Conservation (phyloP, 2,329 filamentous ascomycete genomes). For the Fusarium burgessii region DNA sequence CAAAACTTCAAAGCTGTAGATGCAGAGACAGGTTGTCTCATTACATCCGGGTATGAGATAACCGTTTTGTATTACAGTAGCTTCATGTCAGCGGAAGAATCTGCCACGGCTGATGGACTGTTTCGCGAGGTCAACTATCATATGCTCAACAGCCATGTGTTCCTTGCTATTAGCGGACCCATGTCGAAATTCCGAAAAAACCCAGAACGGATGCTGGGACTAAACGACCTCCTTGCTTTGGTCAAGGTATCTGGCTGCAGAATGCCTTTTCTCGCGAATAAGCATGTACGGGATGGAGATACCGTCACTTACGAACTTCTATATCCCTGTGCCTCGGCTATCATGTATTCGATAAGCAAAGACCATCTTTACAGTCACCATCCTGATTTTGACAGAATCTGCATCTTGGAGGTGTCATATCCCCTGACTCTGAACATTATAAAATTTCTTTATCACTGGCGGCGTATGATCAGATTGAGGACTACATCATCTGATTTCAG, state of each 20-base stretch:
- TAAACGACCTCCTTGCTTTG: background rate
- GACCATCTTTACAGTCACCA: slow-evolving; percentile 6
- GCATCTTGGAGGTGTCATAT: background rate
- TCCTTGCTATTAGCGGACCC: slow-evolving; percentile 7
- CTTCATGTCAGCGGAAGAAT: background rate
- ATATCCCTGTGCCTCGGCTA: slow-evolving; percentile 2
- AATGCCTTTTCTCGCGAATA: slow-evolving; percentile 10
- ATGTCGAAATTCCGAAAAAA: background rate
- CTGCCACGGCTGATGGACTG: background rate
- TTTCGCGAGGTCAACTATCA: background rate
- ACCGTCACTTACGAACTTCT: slow-evolving; percentile 4
- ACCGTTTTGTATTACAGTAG: background rate
- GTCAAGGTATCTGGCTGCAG: slow-evolving; percentile 2
- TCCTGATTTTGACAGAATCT: background rate
- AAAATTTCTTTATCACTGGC: slow-evolving; percentile 22
- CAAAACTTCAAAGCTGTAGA: slow-evolving; percentile 1
- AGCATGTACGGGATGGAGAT: background rate
- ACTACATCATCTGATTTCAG: background rate
- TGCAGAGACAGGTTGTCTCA: slow-evolving; percentile 7
- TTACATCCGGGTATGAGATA: slow-evolving; percentile 18
- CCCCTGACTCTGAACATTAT: slow-evolving; percentile 1
- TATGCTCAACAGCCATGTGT: background rate
- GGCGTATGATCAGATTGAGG: background rate
- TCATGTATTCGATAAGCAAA: background rate
- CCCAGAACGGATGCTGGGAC: background rate